Percentiles rank a stretch among this genome's conserved stretches.
Conservation (phyloP, 129 eudicot species). For the Centrapalus pauciflorus region DNA sequence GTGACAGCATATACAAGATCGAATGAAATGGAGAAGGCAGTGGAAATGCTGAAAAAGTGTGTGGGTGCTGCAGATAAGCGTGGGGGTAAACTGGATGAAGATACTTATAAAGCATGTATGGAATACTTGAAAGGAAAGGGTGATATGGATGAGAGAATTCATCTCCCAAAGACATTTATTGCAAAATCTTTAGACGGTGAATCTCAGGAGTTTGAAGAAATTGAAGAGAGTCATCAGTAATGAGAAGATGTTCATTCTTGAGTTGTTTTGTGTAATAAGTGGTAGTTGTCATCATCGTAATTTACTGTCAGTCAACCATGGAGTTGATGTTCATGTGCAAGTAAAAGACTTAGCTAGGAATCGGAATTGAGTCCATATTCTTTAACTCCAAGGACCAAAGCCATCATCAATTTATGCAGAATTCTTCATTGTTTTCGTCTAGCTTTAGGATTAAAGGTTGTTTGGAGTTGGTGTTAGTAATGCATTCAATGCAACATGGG, state of each 20-base stretch:
- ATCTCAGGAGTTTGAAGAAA: conserved; percentile 6
- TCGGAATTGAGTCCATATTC: too few species aligned
- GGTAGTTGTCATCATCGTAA: too few species aligned
- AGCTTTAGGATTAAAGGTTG: too few species aligned
- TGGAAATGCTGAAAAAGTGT: conserved; percentile 41
- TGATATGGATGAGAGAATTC: conserved; percentile 20
- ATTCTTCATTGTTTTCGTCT: too few species aligned
- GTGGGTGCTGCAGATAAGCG: conserved; percentile 17
- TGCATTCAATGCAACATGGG: too few species aligned
- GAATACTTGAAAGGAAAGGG: conserved; percentile 34
- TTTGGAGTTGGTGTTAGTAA: too few species aligned
- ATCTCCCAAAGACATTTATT: neutral
- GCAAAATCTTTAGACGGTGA: conserved; percentile 16
- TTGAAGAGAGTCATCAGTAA: neutral
- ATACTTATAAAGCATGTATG: conserved; percentile 21
- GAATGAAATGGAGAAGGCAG: conserved; percentile 41
- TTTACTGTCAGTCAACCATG: too few species aligned
- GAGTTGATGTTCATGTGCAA: too few species aligned
- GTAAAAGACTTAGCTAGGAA: too few species aligned
- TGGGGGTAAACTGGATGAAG: conserved; percentile 21
- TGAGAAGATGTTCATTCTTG: conserved; percentile 6
- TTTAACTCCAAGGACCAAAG: too few species aligned
- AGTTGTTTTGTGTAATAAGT: too few species aligned
- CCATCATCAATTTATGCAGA: too few species aligned
- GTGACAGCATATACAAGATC: conserved; percentile 33